A percentile compares a stretch with the other conserved stretches of the same genome.
Conservation (phyloP, 352 stramenopile species). For the Phytophthora quininea region DNA sequence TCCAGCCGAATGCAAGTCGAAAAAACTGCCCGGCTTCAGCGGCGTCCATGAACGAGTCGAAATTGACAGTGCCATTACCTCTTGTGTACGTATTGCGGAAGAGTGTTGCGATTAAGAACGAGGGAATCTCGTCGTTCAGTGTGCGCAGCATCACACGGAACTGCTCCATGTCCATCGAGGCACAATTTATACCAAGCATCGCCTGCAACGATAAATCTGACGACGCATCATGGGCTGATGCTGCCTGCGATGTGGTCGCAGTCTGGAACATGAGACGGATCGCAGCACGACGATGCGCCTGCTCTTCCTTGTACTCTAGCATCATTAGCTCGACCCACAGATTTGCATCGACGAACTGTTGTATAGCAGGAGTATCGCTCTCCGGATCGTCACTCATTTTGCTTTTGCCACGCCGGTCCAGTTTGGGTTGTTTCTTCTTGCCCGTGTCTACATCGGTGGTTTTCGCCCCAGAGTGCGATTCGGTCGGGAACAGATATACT, state of each 20-base stretch:
- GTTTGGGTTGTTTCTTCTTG: slow-evolving; percentile 10
- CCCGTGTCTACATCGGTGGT: slow-evolving; percentile 1
- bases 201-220: slow-evolving; percentile 29
- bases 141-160: slow-evolving; percentile 89
- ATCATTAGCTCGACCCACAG: slow-evolving; percentile 89
- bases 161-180: slow-evolving; percentile 91
- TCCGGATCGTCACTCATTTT: slow-evolving; percentile 13
- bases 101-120: slow-evolving; percentile 62
- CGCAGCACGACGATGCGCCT: slow-evolving; percentile 87
- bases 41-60: slow-evolving; percentile 88
- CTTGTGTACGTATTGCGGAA: slow-evolving; percentile 69
- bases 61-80: slow-evolving; percentile 83
- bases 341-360: slow-evolving; percentile 77
- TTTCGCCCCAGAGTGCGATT: slow-evolving; percentile 6
- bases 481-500: slow-evolving; percentile 45
- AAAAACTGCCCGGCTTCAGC: slow-evolving; percentile 87
- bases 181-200: slow-evolving; percentile 29
- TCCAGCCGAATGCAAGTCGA: slow-evolving; percentile 84
- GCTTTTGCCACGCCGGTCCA: slow-evolving; percentile 15
- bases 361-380: neutral
- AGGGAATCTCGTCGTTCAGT: slow-evolving; percentile 77
- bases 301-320: slow-evolving; percentile 92
- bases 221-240: slow-evolving; percentile 13
- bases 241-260: slow-evolving; percentile 47
- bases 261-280: slow-evolving; percentile 95